Base-by-base conservation (phyloP, 2,329 filamentous ascomycete genomes). In the Phoma sp. region DNA sequence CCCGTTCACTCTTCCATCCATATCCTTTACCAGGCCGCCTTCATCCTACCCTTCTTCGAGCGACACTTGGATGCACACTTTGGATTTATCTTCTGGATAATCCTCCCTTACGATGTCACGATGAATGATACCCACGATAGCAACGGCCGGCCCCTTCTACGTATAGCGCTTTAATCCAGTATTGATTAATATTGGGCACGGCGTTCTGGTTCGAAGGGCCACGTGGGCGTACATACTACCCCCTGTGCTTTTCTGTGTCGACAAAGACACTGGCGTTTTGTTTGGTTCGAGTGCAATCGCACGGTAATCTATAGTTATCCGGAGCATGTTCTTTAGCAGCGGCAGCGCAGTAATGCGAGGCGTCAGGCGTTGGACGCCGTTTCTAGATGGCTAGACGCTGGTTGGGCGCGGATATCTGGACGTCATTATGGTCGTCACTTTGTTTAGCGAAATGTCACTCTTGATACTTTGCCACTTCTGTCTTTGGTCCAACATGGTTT, bases 41-140 rank as follows among this genome's bases (percentile, higher is more conserved):
- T 38, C 46, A 51, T 49, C 40, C 36, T 53, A 43, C 33, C 28
- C 45, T 55, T 49, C 47, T 52, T 52, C 43, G 32, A 52, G 39
- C 47, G 48, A 46, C 55, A 51, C 47, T 49, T 57, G 49, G 52
- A 51, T 50, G 53, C 42, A 60, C 47, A 55, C 53, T 43, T 52
- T 58, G 53, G 58, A 55, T 57, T 36, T 12, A 42, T 66, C 60
- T 54, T 32, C 47, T 60, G 59, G 61, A 63, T 60, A 54, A 47
- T 63, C 54, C 59, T 53, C 25, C 48, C 54, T 67, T 56, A 72
- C 62, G 68, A 73, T 62, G 68, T 70, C 62, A 73, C 67, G 71
- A 73, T 61, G 56, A 71, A 73, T 61, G 70, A 73, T 72, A 73
- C 70, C 70, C 70, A 72, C 62, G 66, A 68, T 56, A 66, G 53